Percentiles rank a stretch among this genome's conserved stretches.
Evolutionary conservation across 345 rosid genomes (phyloP).

Genomic region (Erucastrum elatum): DNA sequence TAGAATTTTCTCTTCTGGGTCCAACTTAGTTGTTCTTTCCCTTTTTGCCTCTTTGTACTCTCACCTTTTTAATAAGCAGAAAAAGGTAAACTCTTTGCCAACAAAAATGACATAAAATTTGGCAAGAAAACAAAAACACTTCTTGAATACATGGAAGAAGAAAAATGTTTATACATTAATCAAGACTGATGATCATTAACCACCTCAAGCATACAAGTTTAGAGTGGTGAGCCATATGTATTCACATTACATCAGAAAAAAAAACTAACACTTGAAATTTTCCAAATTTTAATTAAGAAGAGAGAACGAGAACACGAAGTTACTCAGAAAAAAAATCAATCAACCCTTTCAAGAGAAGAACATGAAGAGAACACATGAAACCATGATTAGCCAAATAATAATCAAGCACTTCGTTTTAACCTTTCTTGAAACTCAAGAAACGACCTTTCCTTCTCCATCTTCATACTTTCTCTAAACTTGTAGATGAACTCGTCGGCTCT

Average conservation of each 20-base stretch:
- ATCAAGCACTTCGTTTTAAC: conserved; percentile 59
- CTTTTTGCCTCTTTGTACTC: conserved; percentile 4
- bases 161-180: conserved; percentile 16
- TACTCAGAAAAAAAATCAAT: conserved; percentile 1
- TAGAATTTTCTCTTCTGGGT: conserved; percentile 24
- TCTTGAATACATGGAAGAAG: neutral
- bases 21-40: conserved; percentile 34
- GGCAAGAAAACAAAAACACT: neutral
- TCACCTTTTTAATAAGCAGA: neutral
- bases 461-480: conserved; percentile 63
- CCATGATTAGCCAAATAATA: neutral
- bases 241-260: conserved; percentile 12
- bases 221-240: conserved; percentile 9
- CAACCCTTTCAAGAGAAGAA: conserved; percentile 5
- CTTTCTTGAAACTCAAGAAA: conserved; percentile 66
- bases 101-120: neutral
- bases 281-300: conserved; percentile 5
- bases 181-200: neutral
- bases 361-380: neutral
- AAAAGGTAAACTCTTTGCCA: neutral
- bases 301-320: conserved; percentile 14
- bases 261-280: neutral
- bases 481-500: conserved; percentile 83
- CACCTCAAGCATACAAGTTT: conserved; percentile 1
- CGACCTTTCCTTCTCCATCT: conserved; percentile 64